Evolutionary conservation across 2,329 filamentous ascomycete species (phyloP).

Genomic region (Aspergillus aculeatinus): DNA sequence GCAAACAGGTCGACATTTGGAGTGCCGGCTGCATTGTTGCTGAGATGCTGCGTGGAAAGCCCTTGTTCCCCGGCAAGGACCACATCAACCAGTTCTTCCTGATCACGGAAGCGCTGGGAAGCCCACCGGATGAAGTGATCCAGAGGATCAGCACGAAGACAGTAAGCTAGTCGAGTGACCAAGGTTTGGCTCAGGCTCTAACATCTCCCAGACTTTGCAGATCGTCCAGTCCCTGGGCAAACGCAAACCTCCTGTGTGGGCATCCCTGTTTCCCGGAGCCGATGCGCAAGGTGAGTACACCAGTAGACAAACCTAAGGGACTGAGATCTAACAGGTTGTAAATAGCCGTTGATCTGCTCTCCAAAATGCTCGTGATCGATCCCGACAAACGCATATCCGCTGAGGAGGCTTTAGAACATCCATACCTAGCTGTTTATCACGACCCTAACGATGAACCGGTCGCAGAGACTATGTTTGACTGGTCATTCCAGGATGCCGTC

Average conservation of each 20-base stretch:
- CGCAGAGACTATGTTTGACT: conserved; percentile 96
- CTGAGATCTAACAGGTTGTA: background rate
- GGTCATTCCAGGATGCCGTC: conserved; percentile 98
- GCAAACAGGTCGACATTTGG: conserved; percentile 98
- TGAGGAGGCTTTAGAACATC: conserved; percentile 78
- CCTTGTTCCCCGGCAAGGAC: conserved; percentile 96
- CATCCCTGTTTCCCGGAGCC: conserved; percentile 89
- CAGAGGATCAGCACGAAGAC: conserved; percentile 98
- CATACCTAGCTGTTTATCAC: conserved; percentile 93
- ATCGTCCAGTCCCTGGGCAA: conserved; percentile 96
- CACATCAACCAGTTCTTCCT: conserved; percentile 99
- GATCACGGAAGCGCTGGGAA: conserved; percentile 94
- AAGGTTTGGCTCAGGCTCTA: background rate
- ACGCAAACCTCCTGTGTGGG: conserved; percentile 80
- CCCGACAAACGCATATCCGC: conserved; percentile 94
- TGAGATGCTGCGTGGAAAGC: conserved; percentile 98
- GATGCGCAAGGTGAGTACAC: conserved; percentile 69
- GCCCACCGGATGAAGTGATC: conserved; percentile 95
- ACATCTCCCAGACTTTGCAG: conserved; percentile 68
- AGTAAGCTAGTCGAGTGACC: conserved; percentile 49
- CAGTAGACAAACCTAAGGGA: background rate
- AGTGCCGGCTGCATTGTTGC: conserved; percentile 99
- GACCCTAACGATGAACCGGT: conserved; percentile 95
- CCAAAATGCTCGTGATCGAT: conserved; percentile 96
- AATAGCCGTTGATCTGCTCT: conserved; percentile 83